Conservation (phyloP, 106 monocot genomes). For the Apostasia ramifera region DNA sequence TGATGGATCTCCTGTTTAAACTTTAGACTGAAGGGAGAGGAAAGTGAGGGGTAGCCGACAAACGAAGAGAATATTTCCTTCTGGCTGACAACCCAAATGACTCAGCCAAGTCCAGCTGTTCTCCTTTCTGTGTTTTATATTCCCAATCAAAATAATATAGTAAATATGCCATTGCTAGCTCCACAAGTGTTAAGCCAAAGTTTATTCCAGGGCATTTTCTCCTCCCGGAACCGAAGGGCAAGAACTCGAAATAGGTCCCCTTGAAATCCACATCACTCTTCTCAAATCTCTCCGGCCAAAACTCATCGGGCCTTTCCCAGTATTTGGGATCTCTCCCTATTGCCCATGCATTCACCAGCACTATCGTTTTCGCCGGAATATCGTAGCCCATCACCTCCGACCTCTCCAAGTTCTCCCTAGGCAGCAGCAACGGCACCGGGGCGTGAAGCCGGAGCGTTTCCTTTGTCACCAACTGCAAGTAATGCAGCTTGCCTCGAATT, state of each 20-base stretch:
- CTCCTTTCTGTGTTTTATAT: not conserved
- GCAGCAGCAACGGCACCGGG: constrained; percentile 6
- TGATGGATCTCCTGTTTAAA: too few species aligned
- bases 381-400: constrained; percentile 7
- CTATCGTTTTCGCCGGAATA: constrained; percentile 1
- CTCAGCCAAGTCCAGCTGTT: constrained; percentile 8
- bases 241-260: not conserved
- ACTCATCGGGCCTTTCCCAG: not conserved
- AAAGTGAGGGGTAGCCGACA: not conserved
- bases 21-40: not conserved
- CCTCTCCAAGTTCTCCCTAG: not conserved
- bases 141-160: constrained; percentile 14
- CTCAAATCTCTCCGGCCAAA: constrained; percentile 10
- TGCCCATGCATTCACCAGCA: constrained; percentile 13
- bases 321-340: constrained; percentile 5
- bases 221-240: constrained; percentile 16
- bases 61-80: not conserved
- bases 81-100: not conserved
- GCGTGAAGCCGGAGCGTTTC: constrained; percentile 16
- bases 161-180: not conserved
- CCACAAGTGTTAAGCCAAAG: not conserved
- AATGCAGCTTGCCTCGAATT: not conserved
- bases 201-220: constrained; percentile 6
- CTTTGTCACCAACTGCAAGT: constrained; percentile 7
- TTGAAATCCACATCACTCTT: not conserved